A percentile compares a stretch with the other conserved stretches of the same genome.
phyloP scores from a whole-genome alignment of 1,284 basidiomycete species.

The Apiotrichum veenhuisii region DNA sequence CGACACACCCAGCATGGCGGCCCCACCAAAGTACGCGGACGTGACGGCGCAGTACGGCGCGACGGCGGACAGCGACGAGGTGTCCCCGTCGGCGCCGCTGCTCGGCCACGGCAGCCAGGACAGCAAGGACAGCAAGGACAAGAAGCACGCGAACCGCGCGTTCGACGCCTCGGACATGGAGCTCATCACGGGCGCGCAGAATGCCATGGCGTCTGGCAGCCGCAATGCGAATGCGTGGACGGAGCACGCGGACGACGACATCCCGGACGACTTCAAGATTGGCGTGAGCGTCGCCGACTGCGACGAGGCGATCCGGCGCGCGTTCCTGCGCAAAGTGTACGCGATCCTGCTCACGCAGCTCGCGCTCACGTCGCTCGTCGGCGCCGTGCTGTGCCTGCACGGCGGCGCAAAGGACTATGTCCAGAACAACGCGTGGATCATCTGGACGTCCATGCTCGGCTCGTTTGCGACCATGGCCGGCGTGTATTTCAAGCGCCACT shows the following conservation, averaged over 20 bases:
- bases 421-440: conserved; percentile 42
- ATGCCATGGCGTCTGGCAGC: conserved; percentile 1
- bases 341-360: conserved; percentile 48
- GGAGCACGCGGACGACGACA: conserved; percentile 41
- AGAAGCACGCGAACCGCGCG: background rate
- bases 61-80: conserved; percentile 15
- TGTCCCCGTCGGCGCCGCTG: conserved; percentile 25
- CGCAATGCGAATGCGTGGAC: conserved; percentile 46
- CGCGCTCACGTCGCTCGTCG: conserved; percentile 34
- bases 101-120: conserved; percentile 22
- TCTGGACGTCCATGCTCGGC: conserved; percentile 45
- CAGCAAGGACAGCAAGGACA: background rate
- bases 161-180: conserved; percentile 14
- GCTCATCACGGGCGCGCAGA: conserved; percentile 21
- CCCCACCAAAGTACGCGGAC: conserved; percentile 34
- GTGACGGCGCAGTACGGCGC: conserved; percentile 34
- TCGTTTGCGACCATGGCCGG: conserved; percentile 43
- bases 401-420: conserved; percentile 35
- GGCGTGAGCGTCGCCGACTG: conserved; percentile 48
- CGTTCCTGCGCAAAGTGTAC: conserved; percentile 49
- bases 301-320: conserved; percentile 46
- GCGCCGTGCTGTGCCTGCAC: conserved; percentile 30
- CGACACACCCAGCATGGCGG: conserved; percentile 23
- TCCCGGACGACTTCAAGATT: conserved; percentile 48
- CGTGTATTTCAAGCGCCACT: conserved; percentile 49